A percentile compares a stretch with the other conserved stretches of the same genome.
Conservation (phyloP, 305 asterid species). For the Fraxinus sp. region DNA sequence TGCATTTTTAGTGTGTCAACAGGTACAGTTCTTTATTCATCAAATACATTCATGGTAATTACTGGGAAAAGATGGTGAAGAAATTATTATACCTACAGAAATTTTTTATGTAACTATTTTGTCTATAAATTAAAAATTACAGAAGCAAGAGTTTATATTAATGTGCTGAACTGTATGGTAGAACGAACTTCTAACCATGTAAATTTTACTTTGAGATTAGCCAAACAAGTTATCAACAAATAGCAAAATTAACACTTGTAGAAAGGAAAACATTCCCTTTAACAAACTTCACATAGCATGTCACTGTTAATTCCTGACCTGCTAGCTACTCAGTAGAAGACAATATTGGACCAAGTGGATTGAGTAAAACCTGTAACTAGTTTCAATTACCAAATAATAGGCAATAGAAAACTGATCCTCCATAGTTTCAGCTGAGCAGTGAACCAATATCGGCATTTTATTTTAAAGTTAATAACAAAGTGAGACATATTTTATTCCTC, state of each 20-base stretch:
- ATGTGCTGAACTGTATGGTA: too few species aligned
- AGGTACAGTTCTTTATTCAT: too few species aligned
- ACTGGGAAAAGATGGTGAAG: background rate
- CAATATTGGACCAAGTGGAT: background rate
- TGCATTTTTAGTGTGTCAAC: too few species aligned
- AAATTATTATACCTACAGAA: background rate
- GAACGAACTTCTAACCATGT: background rate
- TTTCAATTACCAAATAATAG: too few species aligned
- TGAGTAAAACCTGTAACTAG: too few species aligned
- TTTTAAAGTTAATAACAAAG: too few species aligned
- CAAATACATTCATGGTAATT: background rate
- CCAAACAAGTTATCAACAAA: background rate
- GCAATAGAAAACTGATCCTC: too few species aligned
- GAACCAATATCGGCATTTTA: too few species aligned
- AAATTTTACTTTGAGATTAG: background rate
- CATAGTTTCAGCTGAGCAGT: too few species aligned
- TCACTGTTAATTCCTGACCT: background rate
- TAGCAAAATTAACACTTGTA: background rate
- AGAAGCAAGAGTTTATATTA: too few species aligned
- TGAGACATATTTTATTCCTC: background rate
- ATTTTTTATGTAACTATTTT: too few species aligned
- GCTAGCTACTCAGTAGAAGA: background rate
- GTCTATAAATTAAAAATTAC: background rate
- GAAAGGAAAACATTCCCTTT: background rate
- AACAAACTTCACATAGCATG: background rate